phyloP scores from a whole-genome alignment of 2,329 filamentous ascomycete genomes.

The Xenosphaeropsis pyriputrescens region DNA sequence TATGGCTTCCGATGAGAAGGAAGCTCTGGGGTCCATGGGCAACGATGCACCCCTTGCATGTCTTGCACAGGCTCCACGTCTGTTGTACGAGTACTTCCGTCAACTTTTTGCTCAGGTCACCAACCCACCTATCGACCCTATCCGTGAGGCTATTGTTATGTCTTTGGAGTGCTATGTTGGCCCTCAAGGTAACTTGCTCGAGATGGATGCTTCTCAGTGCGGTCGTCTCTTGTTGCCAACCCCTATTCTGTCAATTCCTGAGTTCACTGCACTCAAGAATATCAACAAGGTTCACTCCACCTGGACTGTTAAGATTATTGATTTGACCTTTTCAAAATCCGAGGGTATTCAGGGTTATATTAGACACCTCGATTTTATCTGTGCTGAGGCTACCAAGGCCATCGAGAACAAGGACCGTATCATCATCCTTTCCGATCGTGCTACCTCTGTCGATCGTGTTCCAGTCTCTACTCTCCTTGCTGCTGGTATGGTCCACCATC shows the following conservation, averaged over 20 bases:
- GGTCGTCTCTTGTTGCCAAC: slow-evolving; percentile 74
- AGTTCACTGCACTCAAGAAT: slow-evolving; percentile 78
- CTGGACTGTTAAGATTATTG: slow-evolving; percentile 83
- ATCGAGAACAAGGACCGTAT: slow-evolving; percentile 75
- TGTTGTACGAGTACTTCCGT: slow-evolving; percentile 93
- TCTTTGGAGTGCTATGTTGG: slow-evolving; percentile 93
- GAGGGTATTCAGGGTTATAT: slow-evolving; percentile 76
- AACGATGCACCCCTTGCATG: slow-evolving; percentile 91
- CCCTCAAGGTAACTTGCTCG: slow-evolving; percentile 84
- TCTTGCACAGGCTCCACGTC: slow-evolving; percentile 73
- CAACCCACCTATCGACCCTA: slow-evolving; percentile 93
- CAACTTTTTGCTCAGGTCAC: slow-evolving; percentile 97
- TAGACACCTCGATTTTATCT: slow-evolving; percentile 77
- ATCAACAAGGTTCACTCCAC: slow-evolving; percentile 57
- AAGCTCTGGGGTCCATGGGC: slow-evolving; percentile 93
- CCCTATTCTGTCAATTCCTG: slow-evolving; percentile 75
- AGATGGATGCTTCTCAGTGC: slow-evolving; percentile 87
- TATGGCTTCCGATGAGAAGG: slow-evolving; percentile 96
- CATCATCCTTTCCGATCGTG: slow-evolving; percentile 79
- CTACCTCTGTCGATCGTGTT: slow-evolving; percentile 68
- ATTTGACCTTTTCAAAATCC: slow-evolving; percentile 82
- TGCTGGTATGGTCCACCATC: slow-evolving; percentile 88
- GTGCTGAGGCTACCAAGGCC: slow-evolving; percentile 67
- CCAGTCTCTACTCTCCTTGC: slow-evolving; percentile 76
- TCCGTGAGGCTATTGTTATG: slow-evolving; percentile 96